Percentiles rank a stretch among this genome's conserved stretches.
Evolutionary conservation across 352 stramenopile genomes (phyloP).

Genomic region (Globisporangium barbulae): DNA sequence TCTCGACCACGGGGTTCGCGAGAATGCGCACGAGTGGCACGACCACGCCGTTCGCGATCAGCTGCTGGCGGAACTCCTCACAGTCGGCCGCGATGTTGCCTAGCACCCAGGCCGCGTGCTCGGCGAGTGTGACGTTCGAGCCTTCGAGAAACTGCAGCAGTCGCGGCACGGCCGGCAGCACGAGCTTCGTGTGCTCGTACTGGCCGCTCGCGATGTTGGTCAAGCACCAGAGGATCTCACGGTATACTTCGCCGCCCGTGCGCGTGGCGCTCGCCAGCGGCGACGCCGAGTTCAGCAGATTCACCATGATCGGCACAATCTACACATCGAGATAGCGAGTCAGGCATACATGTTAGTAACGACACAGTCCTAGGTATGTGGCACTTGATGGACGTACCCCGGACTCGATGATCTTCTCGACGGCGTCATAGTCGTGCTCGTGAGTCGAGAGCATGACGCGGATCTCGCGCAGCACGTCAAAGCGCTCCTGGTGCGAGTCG

Average conservation of each 20-base stretch:
- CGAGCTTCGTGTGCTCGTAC: constrained; percentile 81
- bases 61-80: constrained; percentile 78
- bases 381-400: constrained; percentile 36
- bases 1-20: constrained; percentile 20
- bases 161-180: constrained; percentile 69
- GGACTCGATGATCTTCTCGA: constrained; percentile 76
- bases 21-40: constrained; percentile 48
- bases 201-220: constrained; percentile 82
- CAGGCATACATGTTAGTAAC: not conserved
- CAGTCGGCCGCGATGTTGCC: constrained; percentile 86
- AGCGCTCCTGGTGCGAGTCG: constrained; percentile 53
- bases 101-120: constrained; percentile 78
- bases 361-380: not conserved
- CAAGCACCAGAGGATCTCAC: constrained; percentile 79
- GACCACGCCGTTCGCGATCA: constrained; percentile 64
- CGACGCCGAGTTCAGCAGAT: constrained; percentile 61
- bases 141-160: constrained; percentile 71
- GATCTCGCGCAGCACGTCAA: constrained; percentile 70
- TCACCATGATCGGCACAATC: constrained; percentile 73
- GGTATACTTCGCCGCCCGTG: constrained; percentile 65
- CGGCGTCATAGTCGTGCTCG: constrained; percentile 63
- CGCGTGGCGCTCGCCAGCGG: constrained; percentile 61
- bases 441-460: constrained; percentile 51
- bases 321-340: constrained; percentile 6
- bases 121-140: constrained; percentile 52